These are phyloP conservation scores for Saccharomyces kudriavzevii DNA, from an alignment of 805 yeast genomes.

Conservation along the genomic window DNA sequence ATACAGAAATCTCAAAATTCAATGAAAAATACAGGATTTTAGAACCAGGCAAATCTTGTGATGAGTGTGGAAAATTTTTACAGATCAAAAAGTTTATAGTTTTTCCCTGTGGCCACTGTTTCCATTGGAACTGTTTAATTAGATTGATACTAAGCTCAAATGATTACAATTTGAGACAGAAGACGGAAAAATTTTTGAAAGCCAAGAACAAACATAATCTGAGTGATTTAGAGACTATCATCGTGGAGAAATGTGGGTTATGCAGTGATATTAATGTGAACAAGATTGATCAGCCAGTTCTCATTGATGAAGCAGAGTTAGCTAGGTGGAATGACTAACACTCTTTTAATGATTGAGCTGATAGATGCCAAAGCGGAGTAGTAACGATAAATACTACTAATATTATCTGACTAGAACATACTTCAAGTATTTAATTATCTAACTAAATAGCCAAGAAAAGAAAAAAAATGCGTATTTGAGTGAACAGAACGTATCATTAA, in stretches of 20 bases:
- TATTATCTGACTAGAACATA: not conserved
- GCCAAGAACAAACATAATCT: conserved; percentile 23
- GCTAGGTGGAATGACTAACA: conserved; percentile 41
- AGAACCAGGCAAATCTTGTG: conserved; percentile 80
- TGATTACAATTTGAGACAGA: conserved; percentile 58
- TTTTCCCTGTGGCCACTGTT: conserved; percentile 85
- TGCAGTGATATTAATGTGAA: conserved; percentile 71
- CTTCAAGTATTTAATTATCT: not conserved
- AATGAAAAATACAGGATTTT: conserved; percentile 54
- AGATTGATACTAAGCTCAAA: conserved; percentile 50
- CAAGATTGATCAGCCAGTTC: conserved; percentile 56
- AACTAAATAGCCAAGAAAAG: not conserved
- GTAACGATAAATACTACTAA: not conserved
- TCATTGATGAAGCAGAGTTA: conserved; percentile 33
- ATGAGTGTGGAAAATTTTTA: conserved; percentile 59
- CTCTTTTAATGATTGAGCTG: not conserved
- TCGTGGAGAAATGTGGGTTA: conserved; percentile 59
- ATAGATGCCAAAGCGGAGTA: not conserved
- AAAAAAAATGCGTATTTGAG: not conserved
- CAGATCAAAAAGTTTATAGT: conserved; percentile 65
- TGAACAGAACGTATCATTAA: not conserved
- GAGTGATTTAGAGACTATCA: conserved; percentile 48
- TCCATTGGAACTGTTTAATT: conserved; percentile 83
- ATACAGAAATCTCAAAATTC: conserved; percentile 46
- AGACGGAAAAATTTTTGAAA: conserved; percentile 39